Evolutionary conservation across 2,329 filamentous ascomycete genomes (phyloP), one percentile per base, ranked within the genome.

Genomic region (Neonectria magnoliae): DNA sequence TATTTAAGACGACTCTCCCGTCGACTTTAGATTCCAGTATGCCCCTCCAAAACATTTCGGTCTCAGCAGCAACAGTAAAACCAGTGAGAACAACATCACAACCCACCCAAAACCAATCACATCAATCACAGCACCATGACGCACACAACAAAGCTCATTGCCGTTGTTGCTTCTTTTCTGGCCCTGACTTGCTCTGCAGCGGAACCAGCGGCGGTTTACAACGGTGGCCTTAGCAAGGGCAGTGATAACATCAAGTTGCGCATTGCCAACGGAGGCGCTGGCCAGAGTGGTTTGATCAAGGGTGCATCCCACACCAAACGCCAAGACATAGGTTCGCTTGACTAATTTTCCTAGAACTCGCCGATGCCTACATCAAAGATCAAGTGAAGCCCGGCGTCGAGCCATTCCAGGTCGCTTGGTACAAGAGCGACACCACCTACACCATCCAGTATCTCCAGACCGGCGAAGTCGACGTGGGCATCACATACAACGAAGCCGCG

Each of bases 381-480:
- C 57, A 62, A 2, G 67, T 74, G 1, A 25, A 56, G 3, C 57
- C 53, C 1, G 74, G 71, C 14, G 54, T 50, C 3, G 33, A 66
- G 2, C 75, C 76, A 0, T 84, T 84, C 71, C 72, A 74, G 11
- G 77, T 84, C 6, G 82, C 76, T 20, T 85, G 82, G 82, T 79
- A 81, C 56, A 78, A 79, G 47, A 80, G 79, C 38, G 82, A 84
- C 62, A 84, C 82, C 0, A 82, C 80, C 0, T 78, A 80, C 58
- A 80, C 77, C 20, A 84, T 84, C 67, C 77, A 81, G 57, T 79
- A 81, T 57, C 77, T 84, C 20, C 73, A 79, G 55, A 69, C 72
- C 2, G 77, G 78, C 16, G 75, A 74, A 25, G 73, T 79, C 25
- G 82, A 84, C 54, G 73, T 83, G 0, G 81, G 78, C 4, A 85